Evolutionary conservation across 2,329 filamentous ascomycete genomes (phyloP).

Genomic region (Pleurostoma richardsiae): DNA sequence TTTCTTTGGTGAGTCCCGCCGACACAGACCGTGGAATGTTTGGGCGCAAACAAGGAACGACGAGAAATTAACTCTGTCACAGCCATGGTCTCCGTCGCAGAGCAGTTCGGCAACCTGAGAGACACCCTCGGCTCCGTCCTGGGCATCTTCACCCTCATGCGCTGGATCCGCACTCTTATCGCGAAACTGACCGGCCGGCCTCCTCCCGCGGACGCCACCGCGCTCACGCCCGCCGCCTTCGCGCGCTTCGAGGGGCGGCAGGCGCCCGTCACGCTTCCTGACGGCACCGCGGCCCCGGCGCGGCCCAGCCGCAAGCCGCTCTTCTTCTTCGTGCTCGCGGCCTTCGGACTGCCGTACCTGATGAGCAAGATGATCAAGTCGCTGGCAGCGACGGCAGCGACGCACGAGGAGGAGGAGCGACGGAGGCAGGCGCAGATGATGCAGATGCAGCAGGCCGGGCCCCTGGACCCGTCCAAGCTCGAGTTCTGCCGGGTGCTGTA

Average conservation of each 20-base stretch:
- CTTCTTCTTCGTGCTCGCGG: conserved; percentile 89
- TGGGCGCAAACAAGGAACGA: conserved; percentile 4
- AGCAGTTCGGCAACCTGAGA: conserved; percentile 90
- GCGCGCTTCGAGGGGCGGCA: conserved; percentile 77
- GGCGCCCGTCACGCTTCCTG: conserved; percentile 30
- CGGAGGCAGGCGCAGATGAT: conserved; percentile 33
- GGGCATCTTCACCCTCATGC: conserved; percentile 91
- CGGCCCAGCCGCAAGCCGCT: conserved; percentile 91
- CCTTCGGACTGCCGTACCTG: conserved; percentile 91
- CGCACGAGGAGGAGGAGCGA: conserved; percentile 78
- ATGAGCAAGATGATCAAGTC: conserved; percentile 94
- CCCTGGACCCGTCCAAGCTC: conserved; percentile 81
- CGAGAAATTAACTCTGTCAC: conserved; percentile 7
- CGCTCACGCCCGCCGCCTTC: conserved; percentile 87
- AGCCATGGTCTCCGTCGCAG: conserved; percentile 98
- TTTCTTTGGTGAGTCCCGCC: conserved; percentile 76
- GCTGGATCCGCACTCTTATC: conserved; percentile 87
- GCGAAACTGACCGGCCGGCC: conserved; percentile 92
- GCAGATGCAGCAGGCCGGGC: conserved; percentile 39
- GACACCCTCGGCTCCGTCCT: conserved; percentile 91
- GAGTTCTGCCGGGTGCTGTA: conserved; percentile 95
- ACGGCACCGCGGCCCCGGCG: conserved; percentile 58
- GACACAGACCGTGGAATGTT: not conserved
- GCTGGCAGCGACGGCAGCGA: conserved; percentile 72
- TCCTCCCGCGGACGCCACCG: conserved; percentile 77